A percentile compares a stretch with the other conserved stretches of the same genome.
phyloP scores from a whole-genome alignment of 768 basidiomycete species.

The Artomyces pyxidatus region DNA sequence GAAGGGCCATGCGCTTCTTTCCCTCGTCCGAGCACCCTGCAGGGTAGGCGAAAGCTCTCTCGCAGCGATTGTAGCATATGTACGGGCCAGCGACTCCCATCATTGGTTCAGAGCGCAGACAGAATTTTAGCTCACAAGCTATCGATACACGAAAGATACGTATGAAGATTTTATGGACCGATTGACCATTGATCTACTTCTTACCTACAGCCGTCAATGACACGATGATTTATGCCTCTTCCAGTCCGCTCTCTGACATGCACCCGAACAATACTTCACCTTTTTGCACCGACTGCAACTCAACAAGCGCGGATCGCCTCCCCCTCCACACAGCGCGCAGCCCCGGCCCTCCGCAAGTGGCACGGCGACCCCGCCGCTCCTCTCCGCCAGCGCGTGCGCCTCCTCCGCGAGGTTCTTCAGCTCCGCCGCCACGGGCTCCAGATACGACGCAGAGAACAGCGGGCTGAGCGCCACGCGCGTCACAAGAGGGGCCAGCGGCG shows the following conservation, averaged over 20 bases:
- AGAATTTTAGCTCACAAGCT: no score
- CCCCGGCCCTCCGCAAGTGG: conserved; percentile 1
- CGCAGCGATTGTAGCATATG: no score
- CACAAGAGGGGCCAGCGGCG: conserved; percentile 31
- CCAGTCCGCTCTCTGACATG: conserved; percentile 42
- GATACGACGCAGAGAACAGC: conserved; percentile 42
- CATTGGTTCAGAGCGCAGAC: no score
- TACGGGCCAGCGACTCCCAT: no score
- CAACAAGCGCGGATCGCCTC: conserved; percentile 26
- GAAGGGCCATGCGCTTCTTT: no score
- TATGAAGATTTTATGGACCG: no score
- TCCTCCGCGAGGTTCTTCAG: neutral
- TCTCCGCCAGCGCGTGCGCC: conserved; percentile 15
- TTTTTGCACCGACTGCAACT: conserved; percentile 31
- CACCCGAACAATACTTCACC: conserved; percentile 34
- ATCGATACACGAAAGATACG: no score
- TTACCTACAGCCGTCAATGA: neutral
- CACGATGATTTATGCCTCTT: conserved; percentile 34
- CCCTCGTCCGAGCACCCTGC: no score
- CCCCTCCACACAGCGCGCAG: conserved; percentile 25
- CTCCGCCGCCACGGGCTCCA: conserved; percentile 30
- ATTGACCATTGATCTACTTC: no score
- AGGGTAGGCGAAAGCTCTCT: no score
- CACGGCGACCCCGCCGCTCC: conserved; percentile 11
- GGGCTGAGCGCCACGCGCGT: conserved; percentile 46